These are phyloP conservation scores for Nasturtium officinale DNA, from an alignment of 345 rosid genomes.

Conservation along the genomic window DNA sequence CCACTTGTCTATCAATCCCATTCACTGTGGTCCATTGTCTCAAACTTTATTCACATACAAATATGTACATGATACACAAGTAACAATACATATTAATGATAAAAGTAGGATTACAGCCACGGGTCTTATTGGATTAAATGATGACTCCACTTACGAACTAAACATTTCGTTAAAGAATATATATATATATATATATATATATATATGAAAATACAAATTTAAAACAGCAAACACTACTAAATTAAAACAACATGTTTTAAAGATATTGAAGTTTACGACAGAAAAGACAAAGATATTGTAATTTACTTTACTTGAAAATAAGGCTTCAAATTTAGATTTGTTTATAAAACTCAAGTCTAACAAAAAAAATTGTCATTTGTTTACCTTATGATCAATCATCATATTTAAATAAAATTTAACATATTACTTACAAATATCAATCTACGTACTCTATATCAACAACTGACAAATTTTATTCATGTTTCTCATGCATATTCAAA, in stretches of 20 bases:
- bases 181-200: no score
- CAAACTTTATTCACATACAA: not conserved
- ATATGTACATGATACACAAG: conserved; percentile 23
- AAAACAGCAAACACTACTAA: not conserved
- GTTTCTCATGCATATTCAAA: no score
- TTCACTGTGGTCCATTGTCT: conserved; percentile 26
- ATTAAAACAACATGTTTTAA: not conserved
- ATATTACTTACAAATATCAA: not conserved
- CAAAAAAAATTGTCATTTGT: not conserved
- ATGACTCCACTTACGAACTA: conserved; percentile 3
- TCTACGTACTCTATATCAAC: no score
- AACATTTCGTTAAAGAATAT: not conserved
- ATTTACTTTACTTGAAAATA: not conserved
- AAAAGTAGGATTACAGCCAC: not conserved
- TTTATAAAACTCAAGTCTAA: not conserved
- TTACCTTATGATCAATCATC: not conserved
- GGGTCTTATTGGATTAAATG: not conserved
- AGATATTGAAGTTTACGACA: not conserved
- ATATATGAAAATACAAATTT: conserved; percentile 8
- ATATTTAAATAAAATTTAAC: no score
- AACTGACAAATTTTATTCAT: not conserved
- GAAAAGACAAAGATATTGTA: not conserved
- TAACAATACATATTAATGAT: not conserved
- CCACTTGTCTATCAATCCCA: conserved; percentile 27
- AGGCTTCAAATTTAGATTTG: not conserved